Evolutionary conservation across 2,329 filamentous ascomycete genomes (phyloP).

Genomic region (Tolypocladium album): DNA sequence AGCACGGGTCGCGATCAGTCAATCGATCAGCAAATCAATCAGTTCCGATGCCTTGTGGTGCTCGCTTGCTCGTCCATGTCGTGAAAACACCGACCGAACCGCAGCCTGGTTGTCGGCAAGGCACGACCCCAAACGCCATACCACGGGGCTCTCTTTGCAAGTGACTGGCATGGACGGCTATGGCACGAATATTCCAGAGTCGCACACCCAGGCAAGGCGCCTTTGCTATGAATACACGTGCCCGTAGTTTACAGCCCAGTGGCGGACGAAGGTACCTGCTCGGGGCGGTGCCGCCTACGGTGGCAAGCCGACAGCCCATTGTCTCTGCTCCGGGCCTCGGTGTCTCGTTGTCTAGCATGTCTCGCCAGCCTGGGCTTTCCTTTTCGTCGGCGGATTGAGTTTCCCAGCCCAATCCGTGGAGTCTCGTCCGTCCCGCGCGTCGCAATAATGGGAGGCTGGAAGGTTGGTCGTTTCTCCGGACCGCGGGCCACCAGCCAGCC

Average conservation of each 20-base stretch:
- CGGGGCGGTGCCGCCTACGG: neutral
- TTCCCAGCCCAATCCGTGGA: neutral
- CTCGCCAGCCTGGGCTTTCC: neutral
- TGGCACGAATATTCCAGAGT: neutral
- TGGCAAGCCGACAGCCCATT: neutral
- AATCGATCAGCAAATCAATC: neutral
- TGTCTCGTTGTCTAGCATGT: neutral
- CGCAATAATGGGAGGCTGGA: neutral
- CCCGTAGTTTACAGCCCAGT: neutral
- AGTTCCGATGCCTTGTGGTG: neutral
- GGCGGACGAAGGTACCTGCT: neutral
- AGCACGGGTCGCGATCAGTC: neutral
- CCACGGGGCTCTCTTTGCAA: neutral
- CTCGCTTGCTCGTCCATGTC: neutral
- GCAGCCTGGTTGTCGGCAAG: neutral
- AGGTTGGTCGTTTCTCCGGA: neutral
- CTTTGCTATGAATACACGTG: neutral
- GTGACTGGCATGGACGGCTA: neutral
- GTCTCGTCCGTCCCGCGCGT: neutral
- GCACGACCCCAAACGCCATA: neutral
- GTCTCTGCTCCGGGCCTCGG: neutral
- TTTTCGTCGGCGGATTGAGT: neutral
- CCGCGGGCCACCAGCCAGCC: neutral
- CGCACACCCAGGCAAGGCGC: neutral
- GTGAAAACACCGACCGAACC: neutral